phyloP scores from a whole-genome alignment of 805 yeast genomes.

The Kuraishia piskuri region DNA sequence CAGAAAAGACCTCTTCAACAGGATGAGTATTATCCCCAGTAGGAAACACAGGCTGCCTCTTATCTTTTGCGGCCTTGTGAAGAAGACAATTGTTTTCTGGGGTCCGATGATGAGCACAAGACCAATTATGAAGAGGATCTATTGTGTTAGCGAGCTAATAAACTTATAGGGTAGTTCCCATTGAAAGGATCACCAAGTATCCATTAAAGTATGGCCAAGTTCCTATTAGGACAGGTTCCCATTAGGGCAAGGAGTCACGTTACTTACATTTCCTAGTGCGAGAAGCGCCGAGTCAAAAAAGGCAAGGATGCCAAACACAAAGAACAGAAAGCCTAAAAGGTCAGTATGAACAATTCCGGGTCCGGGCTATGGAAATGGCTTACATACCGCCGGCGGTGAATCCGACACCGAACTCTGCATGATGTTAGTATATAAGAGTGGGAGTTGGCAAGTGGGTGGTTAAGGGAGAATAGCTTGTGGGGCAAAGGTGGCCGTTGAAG shows the following conservation, averaged over 20 bases:
- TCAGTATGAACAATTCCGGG: constrained; percentile 1
- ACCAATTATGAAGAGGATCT: constrained; percentile 68
- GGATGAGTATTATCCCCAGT: constrained; percentile 67
- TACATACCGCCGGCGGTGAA: constrained; percentile 70
- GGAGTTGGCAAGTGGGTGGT: too few species aligned
- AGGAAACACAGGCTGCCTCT: constrained; percentile 79
- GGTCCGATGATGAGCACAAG: constrained; percentile 81
- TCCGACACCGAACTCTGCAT: constrained; percentile 79
- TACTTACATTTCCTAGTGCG: constrained; percentile 72
- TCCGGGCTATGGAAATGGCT: too few species aligned
- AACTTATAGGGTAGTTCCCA: background rate
- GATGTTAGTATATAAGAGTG: background rate
- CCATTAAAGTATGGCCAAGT: too few species aligned
- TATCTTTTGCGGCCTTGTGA: constrained; percentile 78
- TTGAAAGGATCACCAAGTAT: too few species aligned
- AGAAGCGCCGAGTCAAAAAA: constrained; percentile 83
- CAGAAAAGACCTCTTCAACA: constrained; percentile 66
- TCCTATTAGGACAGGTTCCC: too few species aligned
- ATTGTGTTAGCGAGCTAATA: too few species aligned
- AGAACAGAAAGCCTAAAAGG: constrained; percentile 49
- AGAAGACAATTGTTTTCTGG: constrained; percentile 71
- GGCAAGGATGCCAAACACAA: constrained; percentile 73
- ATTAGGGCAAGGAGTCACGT: too few species aligned
- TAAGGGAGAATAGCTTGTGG: too few species aligned
- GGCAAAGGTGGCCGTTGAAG: too few species aligned